A percentile compares a stretch with the other conserved stretches of the same genome.
Conservation (phyloP, 331 rosid species). For the Pyracantha coccinea region DNA sequence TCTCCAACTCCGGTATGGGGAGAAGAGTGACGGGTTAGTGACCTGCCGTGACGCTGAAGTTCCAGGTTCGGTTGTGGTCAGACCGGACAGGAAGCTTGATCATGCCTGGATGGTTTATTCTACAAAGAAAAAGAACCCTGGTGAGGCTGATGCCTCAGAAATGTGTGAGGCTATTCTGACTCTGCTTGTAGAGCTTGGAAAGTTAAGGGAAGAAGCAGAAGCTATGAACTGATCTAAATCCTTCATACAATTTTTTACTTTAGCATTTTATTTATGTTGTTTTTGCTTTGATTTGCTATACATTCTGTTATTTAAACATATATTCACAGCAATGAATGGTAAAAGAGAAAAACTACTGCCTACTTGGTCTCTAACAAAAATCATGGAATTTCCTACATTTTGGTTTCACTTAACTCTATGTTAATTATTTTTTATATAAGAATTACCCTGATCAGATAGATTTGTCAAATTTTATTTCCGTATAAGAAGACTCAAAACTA, state of each 20-base stretch:
- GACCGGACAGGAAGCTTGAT: constrained; percentile 63
- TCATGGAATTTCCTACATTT: too few species aligned
- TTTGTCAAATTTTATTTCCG: too few species aligned
- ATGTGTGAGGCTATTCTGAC: constrained; percentile 80
- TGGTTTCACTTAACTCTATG: too few species aligned
- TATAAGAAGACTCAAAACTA: neutral
- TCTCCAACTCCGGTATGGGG: constrained; percentile 64
- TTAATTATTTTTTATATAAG: too few species aligned
- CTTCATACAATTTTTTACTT: neutral
- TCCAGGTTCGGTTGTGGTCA: constrained; percentile 72
- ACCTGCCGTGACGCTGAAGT: constrained; percentile 69
- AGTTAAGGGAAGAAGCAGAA: neutral
- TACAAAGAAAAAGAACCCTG: constrained; percentile 36
- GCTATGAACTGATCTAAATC: neutral
- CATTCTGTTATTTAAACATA: neutral
- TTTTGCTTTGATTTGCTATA: too few species aligned
- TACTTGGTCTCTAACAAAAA: too few species aligned
- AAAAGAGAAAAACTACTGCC: too few species aligned
- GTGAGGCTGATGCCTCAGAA: constrained; percentile 56
- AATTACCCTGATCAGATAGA: too few species aligned
- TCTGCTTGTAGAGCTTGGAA: constrained; percentile 63
- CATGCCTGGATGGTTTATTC: constrained; percentile 92
- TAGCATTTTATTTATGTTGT: too few species aligned
- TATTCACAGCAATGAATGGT: neutral
- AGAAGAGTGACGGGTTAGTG: constrained; percentile 76